Evolutionary conservation across 2,329 filamentous ascomycete species (phyloP), one percentile per base, ranked within the genome.

Genomic region (Ascochyta clinopodiicola): DNA sequence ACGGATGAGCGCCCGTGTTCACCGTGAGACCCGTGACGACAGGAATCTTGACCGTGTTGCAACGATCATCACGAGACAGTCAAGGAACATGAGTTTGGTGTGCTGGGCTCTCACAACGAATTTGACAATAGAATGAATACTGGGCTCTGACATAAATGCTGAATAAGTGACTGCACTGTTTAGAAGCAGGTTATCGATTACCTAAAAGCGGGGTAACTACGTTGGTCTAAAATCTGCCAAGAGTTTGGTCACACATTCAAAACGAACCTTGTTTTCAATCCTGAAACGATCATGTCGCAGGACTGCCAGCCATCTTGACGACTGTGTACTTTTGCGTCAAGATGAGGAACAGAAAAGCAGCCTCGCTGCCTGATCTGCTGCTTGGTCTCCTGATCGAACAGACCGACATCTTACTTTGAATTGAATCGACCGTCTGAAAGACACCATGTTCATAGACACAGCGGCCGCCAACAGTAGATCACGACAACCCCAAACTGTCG

Each of bases 381-480:
- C 17, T 15, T 25, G 19, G 22, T 38, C 31, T 39, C n/a, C 27
- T 35, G 17, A 40, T 15, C 24, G 4, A 44, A 21, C 43, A 43
- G 43, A 27, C 7, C 12, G 29, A 29, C 29, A 29, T 29, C n/a
- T 12, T 13, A 31, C 17, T n/a, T 44, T 32, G 21, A 19, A 19
- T 24, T 27, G 9, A 8, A 17, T 45, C 15, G 17, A 37, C 25
- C 7, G 32, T 25, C 31, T 24, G 25, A 27, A 8, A 37, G n/a
- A 42, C 45, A 56, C 10, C 37, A 74, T 74, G 72, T 72, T 64
- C 38, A 73, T 74, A 31, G 68, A 74, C 27, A 74, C 70, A 4
- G 63, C 61, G n/a, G 66, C 64, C 12, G 72, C 72, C 2, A 73
- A 74, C 44, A 64, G 52, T 31, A 47, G 59, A 37, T 64, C 62